phyloP scores from a whole-genome alignment of 164 flowering plant genomes.

The Dillenia suffruticosa region DNA sequence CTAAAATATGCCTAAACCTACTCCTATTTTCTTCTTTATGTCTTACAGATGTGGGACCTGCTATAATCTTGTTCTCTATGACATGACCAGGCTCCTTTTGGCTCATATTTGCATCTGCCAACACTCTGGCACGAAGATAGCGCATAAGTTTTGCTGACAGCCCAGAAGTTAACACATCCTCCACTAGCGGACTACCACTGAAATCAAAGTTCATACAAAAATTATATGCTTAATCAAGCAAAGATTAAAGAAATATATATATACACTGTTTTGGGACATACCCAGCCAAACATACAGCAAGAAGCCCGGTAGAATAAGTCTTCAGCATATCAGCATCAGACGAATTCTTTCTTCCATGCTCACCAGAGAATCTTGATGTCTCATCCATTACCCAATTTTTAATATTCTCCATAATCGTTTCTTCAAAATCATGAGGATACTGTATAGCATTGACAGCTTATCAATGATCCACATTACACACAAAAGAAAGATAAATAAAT shows the following conservation, averaged over 20 bases:
- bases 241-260: neutral
- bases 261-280: slow-evolving; percentile 22
- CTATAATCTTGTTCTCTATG: slow-evolving; percentile 41
- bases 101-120: slow-evolving; percentile 61
- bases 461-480: slow-evolving; percentile 4
- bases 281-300: slow-evolving; percentile 77
- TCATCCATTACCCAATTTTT: slow-evolving; percentile 89
- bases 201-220: slow-evolving; percentile 11
- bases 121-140: slow-evolving; percentile 76
- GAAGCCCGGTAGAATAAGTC: slow-evolving; percentile 91
- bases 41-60: slow-evolving; percentile 33
- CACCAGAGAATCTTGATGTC: slow-evolving; percentile 32
- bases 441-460: slow-evolving; percentile 26
- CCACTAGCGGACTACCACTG: slow-evolving; percentile 83
- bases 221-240: slow-evolving; percentile 1
- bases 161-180: slow-evolving; percentile 89
- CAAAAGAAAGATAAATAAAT: neutral
- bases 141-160: slow-evolving; percentile 92
- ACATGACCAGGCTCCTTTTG: slow-evolving; percentile 52
- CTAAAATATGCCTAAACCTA: slow-evolving; percentile 52
- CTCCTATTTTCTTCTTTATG: slow-evolving; percentile 67
- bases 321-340: slow-evolving; percentile 80
- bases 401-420: slow-evolving; percentile 62
- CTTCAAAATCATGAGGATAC: slow-evolving; percentile 95
- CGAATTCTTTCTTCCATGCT: slow-evolving; percentile 39